Evolutionary conservation across 2,329 filamentous ascomycete species (phyloP), one percentile per base, ranked within the genome.

Genomic region (Talaromyces sp.): DNA sequence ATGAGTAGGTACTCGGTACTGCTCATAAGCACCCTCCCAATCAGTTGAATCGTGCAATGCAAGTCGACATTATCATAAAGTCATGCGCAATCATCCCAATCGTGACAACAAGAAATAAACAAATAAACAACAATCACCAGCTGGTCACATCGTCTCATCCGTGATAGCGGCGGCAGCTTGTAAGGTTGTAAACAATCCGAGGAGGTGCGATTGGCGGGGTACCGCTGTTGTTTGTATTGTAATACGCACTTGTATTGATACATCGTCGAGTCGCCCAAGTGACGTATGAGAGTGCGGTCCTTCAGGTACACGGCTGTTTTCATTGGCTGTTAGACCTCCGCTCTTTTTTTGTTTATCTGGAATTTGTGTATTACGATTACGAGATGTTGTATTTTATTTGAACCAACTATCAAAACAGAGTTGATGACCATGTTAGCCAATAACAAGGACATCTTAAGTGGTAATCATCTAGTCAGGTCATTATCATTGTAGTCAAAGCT

Each of bases 131-230:
- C 38, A 45, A 45, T n/a, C 36, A 19, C 36, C 19, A 22, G 22
- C 22, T 8, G 8, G 56, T 59, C 56, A 27, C 56, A 59, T 59
- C 38, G 56, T 43, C 56, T 11, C 34, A 58, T 58, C 56, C 1
- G 25, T 59, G 36, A 25, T 43, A 27, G 56, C 34, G 56, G 22
- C 49, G 61, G 61, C 49, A 49, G 19, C 54, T 60, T 38, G 62
- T 40, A 45, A 45, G 53, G 63, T 47, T 38, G 61, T 63, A 63
- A 64, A 64, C 61, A 63, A 67, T 56, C 61, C 11, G 53, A 51
- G 61, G 61, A 49, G 65, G 56, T 64, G 61, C 61, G 61, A 64
- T 63, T 67, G 65, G 65, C 58, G 65, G 65, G 65, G 65, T 49
- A 53, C 40, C 22, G 31, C 15, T 27, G 22, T 45, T 43, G 56